phyloP scores from a whole-genome alignment of 345 rosid species.

The Sapria himalayana region DNA sequence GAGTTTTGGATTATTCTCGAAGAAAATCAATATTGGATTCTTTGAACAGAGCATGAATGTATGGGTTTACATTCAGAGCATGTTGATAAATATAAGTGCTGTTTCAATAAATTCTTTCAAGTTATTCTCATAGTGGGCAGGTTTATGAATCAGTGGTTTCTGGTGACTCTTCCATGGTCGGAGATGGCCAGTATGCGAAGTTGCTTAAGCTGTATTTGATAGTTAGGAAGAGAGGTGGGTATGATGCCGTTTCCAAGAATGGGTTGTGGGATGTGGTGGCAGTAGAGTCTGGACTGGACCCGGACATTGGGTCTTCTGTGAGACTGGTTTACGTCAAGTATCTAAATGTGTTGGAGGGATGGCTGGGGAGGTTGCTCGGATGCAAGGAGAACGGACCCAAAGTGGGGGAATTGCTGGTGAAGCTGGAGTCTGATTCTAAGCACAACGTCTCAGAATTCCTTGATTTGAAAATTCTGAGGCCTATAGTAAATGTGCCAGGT shows the following conservation, averaged over 20 bases:
- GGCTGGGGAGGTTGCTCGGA: conserved; percentile 15
- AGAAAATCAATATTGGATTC: too few relatives aligned
- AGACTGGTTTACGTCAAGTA: conserved; percentile 32
- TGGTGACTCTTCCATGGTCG: conserved; percentile 46
- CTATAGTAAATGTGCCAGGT: conserved; percentile 3
- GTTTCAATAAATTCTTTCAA: too few relatives aligned
- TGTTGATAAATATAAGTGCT: too few relatives aligned
- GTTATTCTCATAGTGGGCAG: too few relatives aligned
- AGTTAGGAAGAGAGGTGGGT: conserved; percentile 34
- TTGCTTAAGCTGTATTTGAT: conserved; percentile 27
- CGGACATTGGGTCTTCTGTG: conserved; percentile 10
- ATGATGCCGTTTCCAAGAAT: conserved; percentile 16
- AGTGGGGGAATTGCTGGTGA: not conserved
- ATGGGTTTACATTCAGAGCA: too few relatives aligned
- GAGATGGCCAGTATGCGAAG: conserved; percentile 25
- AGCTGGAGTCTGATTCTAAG: conserved; percentile 4
- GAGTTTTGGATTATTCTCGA: too few relatives aligned
- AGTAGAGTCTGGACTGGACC: conserved; percentile 26
- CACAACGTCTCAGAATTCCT: conserved; percentile 2
- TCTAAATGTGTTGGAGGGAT: conserved; percentile 22
- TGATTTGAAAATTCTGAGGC: conserved; percentile 1
- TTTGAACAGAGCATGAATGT: too few relatives aligned
- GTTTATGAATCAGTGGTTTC: too few relatives aligned
- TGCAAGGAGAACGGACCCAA: not conserved
- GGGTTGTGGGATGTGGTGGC: conserved; percentile 33